These are phyloP conservation scores for Ochetophila trinervis DNA, from an alignment of 306 rosid genomes.

Conservation along the genomic window DNA sequence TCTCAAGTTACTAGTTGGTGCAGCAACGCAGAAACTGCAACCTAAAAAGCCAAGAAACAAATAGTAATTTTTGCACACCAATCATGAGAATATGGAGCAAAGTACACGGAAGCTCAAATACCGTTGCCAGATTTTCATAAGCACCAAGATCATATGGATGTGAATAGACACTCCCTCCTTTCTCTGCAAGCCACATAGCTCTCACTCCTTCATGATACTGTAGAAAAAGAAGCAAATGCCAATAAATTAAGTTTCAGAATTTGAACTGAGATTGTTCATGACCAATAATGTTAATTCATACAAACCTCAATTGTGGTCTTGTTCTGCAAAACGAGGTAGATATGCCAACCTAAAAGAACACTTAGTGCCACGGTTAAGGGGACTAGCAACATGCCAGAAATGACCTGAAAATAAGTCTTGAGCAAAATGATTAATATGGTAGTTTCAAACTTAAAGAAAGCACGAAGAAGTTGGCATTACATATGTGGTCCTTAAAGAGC, in stretches of 20 bases:
- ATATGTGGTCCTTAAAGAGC: slow-evolving; percentile 67
- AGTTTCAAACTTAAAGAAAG: slow-evolving; percentile 17
- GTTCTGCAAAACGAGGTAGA: slow-evolving; percentile 81
- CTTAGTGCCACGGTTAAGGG: slow-evolving; percentile 68
- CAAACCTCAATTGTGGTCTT: slow-evolving; percentile 95
- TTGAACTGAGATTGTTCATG: slow-evolving; percentile 15
- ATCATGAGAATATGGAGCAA: neutral
- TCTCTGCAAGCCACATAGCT: slow-evolving; percentile 95
- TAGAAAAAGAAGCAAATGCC: slow-evolving; percentile 19
- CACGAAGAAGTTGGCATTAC: slow-evolving; percentile 39
- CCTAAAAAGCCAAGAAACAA: neutral
- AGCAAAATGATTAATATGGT: slow-evolving; percentile 27
- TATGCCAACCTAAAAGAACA: slow-evolving; percentile 89
- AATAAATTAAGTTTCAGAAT: slow-evolving; percentile 21
- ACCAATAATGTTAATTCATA: slow-evolving; percentile 22
- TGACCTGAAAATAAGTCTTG: slow-evolving; percentile 49
- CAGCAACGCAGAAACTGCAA: neutral
- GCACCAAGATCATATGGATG: slow-evolving; percentile 96
- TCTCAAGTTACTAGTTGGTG: neutral
- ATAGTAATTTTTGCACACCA: neutral
- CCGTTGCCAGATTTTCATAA: slow-evolving; percentile 74
- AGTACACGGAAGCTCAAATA: slow-evolving; percentile 26
- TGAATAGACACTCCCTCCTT: slow-evolving; percentile 80
- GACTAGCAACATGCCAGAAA: slow-evolving; percentile 73
- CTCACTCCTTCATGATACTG: slow-evolving; percentile 97